Evolutionary conservation across 2,329 filamentous ascomycete species (phyloP).

Genomic region (Periconia sp.): DNA sequence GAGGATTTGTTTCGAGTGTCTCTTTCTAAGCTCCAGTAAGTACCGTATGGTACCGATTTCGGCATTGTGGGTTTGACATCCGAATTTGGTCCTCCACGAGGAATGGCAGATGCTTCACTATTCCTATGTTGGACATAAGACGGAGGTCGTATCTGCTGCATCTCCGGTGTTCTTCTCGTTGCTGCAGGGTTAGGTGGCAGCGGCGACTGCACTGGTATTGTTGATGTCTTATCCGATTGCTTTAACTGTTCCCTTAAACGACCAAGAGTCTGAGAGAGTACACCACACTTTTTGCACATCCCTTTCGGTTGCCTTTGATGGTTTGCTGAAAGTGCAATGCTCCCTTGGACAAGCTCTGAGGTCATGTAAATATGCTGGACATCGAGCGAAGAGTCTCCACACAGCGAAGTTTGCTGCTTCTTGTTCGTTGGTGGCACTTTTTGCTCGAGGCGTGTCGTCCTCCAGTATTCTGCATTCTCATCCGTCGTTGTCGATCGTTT

Average conservation of each 20-base stretch:
- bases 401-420: constrained; percentile 16
- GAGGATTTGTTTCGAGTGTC: background rate
- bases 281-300: background rate
- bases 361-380: constrained; percentile 26
- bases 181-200: background rate
- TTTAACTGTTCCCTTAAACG: background rate
- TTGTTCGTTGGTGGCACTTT: background rate
- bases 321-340: background rate
- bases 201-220: constrained; percentile 2
- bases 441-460: background rate
- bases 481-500: constrained; percentile 32
- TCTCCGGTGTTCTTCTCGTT: background rate
- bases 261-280: constrained; percentile 4
- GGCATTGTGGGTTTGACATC: background rate
- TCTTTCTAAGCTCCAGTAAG: background rate
- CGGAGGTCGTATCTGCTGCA: constrained; percentile 4
- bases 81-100: background rate
- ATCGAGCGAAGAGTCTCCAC: constrained; percentile 17
- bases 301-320: background rate
- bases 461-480: constrained; percentile 22
- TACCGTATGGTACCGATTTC: background rate
- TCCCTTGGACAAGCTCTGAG: background rate
- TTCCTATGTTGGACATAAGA: background rate
- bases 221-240: background rate
- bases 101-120: background rate